phyloP scores from a whole-genome alignment of 2,329 filamentous ascomycete species.

The Hypoxylon sp. region DNA sequence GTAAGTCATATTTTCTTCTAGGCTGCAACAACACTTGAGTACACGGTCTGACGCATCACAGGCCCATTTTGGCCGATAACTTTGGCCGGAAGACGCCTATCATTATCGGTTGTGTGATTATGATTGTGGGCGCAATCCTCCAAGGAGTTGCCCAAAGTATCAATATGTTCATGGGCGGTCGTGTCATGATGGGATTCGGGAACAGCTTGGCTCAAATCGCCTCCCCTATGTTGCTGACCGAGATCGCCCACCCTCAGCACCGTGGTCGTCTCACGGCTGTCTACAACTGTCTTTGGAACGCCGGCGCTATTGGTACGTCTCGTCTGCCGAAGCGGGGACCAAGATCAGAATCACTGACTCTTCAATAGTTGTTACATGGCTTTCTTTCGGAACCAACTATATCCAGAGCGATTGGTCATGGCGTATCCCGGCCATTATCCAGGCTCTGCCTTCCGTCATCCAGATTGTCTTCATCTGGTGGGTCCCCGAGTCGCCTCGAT shows the following conservation, averaged over 20 bases:
- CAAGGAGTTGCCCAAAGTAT: slow-evolving; percentile 66
- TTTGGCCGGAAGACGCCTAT: slow-evolving; percentile 64
- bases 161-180: slow-evolving; percentile 67
- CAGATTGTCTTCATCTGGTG: slow-evolving; percentile 67
- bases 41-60: slow-evolving; percentile 41
- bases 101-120: slow-evolving; percentile 66
- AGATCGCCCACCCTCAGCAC: slow-evolving; percentile 70
- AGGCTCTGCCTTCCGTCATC: slow-evolving; percentile 63
- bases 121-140: slow-evolving; percentile 68
- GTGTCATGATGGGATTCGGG: slow-evolving; percentile 72
- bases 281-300: slow-evolving; percentile 70
- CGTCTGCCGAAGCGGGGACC: not conserved
- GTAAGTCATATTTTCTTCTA: slow-evolving; percentile 50
- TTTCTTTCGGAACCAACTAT: slow-evolving; percentile 64
- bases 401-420: slow-evolving; percentile 67
- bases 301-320: slow-evolving; percentile 52
- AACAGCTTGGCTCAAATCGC: slow-evolving; percentile 67
- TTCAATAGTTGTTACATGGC: slow-evolving; percentile 61
- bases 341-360: slow-evolving; percentile 31
- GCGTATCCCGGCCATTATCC: slow-evolving; percentile 64
- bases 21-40: not conserved
- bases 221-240: slow-evolving; percentile 67
- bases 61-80: slow-evolving; percentile 68
- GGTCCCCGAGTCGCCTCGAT: slow-evolving; percentile 57
- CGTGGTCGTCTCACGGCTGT: slow-evolving; percentile 67